Evolutionary conservation across 2,329 filamentous ascomycete species (phyloP).

Genomic region (Setomelanomma holmii): DNA sequence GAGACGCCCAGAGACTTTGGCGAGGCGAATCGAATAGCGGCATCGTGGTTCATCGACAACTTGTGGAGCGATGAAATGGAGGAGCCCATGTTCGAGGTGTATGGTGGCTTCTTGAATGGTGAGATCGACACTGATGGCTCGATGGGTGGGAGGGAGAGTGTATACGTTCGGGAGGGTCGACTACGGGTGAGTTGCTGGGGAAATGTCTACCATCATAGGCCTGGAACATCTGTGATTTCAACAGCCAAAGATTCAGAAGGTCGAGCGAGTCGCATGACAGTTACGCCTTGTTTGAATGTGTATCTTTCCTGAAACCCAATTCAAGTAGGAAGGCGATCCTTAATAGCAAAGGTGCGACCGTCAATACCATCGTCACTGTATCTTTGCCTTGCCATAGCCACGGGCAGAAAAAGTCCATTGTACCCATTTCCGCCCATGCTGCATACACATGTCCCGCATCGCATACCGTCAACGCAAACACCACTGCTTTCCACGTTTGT

Average conservation of each 20-base stretch:
- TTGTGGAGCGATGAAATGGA: not conserved
- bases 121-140: not conserved
- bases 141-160: not conserved
- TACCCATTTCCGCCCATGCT: constrained; percentile 42
- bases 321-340: constrained; percentile 47
- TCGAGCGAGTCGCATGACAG: too few relatives aligned
- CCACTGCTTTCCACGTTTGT: constrained; percentile 71
- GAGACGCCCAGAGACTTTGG: not conserved
- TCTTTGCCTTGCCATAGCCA: constrained; percentile 47
- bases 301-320: not conserved
- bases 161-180: not conserved
- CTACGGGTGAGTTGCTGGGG: too few relatives aligned
- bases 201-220: too few relatives aligned
- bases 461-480: constrained; percentile 73
- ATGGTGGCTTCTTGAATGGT: not conserved
- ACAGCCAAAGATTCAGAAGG: too few relatives aligned
- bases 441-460: constrained; percentile 74
- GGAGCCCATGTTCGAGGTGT: not conserved
- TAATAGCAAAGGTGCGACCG: constrained; percentile 40
- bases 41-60: not conserved
- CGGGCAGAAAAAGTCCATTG: constrained; percentile 29
- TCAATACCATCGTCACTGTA: constrained; percentile 46
- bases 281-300: not conserved
- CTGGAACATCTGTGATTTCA: too few relatives aligned
- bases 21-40: not conserved